A percentile compares a stretch with the other conserved stretches of the same genome.
These are phyloP conservation scores for Oxalis stricta DNA, from an alignment of 441 rosid genomes.

Conservation along the genomic window DNA sequence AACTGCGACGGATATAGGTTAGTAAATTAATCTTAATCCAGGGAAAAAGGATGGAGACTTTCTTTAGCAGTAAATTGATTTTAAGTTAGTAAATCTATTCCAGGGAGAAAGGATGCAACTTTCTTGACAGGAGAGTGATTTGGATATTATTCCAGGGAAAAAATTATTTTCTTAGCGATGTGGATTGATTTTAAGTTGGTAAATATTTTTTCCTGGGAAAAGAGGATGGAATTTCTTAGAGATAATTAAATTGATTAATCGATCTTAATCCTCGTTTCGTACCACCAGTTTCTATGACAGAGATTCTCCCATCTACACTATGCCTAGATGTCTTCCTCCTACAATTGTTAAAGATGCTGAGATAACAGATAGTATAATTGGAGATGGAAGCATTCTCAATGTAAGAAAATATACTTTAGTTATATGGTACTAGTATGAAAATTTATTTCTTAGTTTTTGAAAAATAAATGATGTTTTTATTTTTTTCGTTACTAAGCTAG, in stretches of 20 bases:
- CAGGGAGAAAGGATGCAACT: too few species aligned
- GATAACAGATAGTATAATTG: slow-evolving; percentile 49
- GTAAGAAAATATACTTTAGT: slow-evolving; percentile 24
- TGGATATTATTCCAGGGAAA: too few species aligned
- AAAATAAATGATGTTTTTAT: too few species aligned
- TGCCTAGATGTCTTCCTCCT: slow-evolving; percentile 68
- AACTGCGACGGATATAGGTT: slow-evolving; percentile 26
- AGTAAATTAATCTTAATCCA: slow-evolving; percentile 19
- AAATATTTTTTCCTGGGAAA: too few species aligned
- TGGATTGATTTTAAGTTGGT: too few species aligned
- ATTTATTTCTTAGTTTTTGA: neutral
- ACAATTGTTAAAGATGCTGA: slow-evolving; percentile 34
- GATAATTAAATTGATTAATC: neutral
- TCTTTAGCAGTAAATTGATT: neutral
- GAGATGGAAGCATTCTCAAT: slow-evolving; percentile 70
- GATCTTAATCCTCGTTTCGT: slow-evolving; percentile 5
- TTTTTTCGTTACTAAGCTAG: slow-evolving; percentile 27
- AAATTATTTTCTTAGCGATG: too few species aligned
- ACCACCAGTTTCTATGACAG: slow-evolving; percentile 51
- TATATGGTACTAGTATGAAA: neutral
- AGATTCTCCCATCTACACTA: slow-evolving; percentile 42
- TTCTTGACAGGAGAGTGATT: too few species aligned
- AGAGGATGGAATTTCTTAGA: too few species aligned
- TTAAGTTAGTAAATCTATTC: too few species aligned
- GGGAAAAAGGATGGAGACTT: slow-evolving; percentile 3